Evolutionary conservation across 169 alveolate genomes (phyloP), one percentile per base, ranked within the genome.

Genomic region (Plasmodium gonderi): DNA sequence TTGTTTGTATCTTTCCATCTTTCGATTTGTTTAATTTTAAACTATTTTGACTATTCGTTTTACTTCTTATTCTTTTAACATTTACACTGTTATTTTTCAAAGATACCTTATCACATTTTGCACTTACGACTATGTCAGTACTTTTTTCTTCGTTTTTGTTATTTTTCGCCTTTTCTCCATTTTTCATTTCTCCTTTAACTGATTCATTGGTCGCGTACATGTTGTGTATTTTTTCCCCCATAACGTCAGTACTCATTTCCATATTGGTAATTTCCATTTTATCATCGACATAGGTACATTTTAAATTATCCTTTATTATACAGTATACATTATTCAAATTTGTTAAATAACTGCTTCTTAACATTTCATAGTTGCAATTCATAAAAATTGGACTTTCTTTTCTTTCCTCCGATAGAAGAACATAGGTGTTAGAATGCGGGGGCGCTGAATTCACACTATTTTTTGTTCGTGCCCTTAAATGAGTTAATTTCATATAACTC

Each of bases 291-390:
- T 87, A 54, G 3, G 44, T 26, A 87, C 36, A 29, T 51, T 75
- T 75, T 68, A 87, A 75, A 75, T 75, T 75, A 45, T 87, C 93
- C 47, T 75, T 60, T 75, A 87, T 49, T 74, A 87, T 44, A 33
- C 49, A 14, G 38, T 87, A 87, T 8, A 87, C 74, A 74, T 87
- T 64, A 75, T 87, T 60, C 68, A 87, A 87, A 54, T 76, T 51
- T 4, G 31, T 75, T 40, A 87, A 14, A 33, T 87, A 87, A 20
- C 36, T 60, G 31, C 69, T 54, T 67, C 38, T 87, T 33, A 64
- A 23, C 14, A 36, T 38, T 87, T 87, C 79, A 44, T 74, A 87
- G 49, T 76, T 75, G 65, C 80, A 75, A 83, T 76, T 83, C 14
- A 72, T 40, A 51, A 51, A 42, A 72, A 72, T 11, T 3, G 85